These are phyloP conservation scores for Russula griseocarnosa DNA, from an alignment of 768 basidiomycete genomes.

Conservation along the genomic window DNA sequence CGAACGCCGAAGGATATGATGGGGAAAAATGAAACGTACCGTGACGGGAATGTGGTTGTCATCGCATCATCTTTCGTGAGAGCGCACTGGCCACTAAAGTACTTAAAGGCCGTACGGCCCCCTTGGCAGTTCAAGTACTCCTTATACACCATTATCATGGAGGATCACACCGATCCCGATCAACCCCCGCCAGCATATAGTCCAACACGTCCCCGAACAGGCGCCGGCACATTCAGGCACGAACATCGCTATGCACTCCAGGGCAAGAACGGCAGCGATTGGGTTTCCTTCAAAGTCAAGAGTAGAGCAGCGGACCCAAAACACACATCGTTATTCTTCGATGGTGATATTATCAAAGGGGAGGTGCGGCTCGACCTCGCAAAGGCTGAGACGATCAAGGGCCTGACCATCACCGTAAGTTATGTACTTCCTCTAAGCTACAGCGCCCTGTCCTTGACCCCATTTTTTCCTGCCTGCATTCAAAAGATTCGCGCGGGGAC, in stretches of 20 bases:
- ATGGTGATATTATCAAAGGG: slow-evolving; percentile 20
- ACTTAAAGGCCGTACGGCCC: too few species aligned
- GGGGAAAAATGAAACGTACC: too few species aligned
- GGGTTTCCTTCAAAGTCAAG: slow-evolving; percentile 18
- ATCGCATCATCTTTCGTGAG: too few species aligned
- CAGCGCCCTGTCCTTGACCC: too few species aligned
- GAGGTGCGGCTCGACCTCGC: slow-evolving; percentile 16
- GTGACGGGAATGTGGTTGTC: background rate
- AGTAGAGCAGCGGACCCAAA: slow-evolving; percentile 24
- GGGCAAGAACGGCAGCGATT: slow-evolving; percentile 1
- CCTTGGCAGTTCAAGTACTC: background rate
- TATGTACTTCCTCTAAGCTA: background rate
- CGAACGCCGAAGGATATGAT: too few species aligned
- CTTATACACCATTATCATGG: background rate
- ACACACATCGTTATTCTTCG: slow-evolving; percentile 16
- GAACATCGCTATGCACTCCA: slow-evolving; percentile 15
- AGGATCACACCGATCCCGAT: background rate
- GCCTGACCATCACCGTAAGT: slow-evolving; percentile 15
- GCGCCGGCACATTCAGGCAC: background rate
- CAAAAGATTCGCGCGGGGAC: slow-evolving; percentile 21
- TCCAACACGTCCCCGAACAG: background rate
- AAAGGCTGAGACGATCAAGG: slow-evolving; percentile 22
- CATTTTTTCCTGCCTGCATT: too few species aligned
- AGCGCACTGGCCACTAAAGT: too few species aligned
- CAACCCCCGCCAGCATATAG: slow-evolving; percentile 14